Conservation (phyloP, 805 yeast species). For the Jamesozyma piceae region DNA sequence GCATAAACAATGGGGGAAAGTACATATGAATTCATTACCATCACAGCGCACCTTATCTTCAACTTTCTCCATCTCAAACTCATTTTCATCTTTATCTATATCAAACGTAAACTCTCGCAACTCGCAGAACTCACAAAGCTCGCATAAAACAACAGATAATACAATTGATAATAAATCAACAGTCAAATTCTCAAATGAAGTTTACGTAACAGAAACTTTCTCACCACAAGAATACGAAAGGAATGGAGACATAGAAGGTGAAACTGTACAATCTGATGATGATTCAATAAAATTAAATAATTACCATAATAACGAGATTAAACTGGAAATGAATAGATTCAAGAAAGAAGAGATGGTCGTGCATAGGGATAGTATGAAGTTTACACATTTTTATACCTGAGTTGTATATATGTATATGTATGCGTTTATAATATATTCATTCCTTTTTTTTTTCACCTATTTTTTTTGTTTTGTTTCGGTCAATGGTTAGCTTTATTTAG, state of each 20-base stretch:
- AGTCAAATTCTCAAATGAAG: constrained; percentile 16
- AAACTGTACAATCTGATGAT: not conserved
- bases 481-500: no score
- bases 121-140: no score
- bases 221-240: constrained; percentile 23
- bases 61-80: not conserved
- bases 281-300: constrained; percentile 5
- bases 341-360: constrained; percentile 61
- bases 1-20: constrained; percentile 18
- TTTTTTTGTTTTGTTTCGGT: not conserved
- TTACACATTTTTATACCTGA: constrained; percentile 54
- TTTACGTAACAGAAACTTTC: constrained; percentile 25
- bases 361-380: constrained; percentile 49
- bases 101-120: not conserved
- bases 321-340: constrained; percentile 55
- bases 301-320: constrained; percentile 31
- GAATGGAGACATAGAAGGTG: constrained; percentile 6
- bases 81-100: constrained; percentile 1
- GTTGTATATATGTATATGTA: not conserved
- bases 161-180: not conserved
- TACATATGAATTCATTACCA: constrained; percentile 8
- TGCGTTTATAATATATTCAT: not conserved
- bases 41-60: not conserved
- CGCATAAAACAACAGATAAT: no score
- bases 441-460: not conserved